These are phyloP conservation scores for Phialocephala subalpina DNA, from an alignment of 2,329 filamentous ascomycete genomes.

Conservation along the genomic window DNA sequence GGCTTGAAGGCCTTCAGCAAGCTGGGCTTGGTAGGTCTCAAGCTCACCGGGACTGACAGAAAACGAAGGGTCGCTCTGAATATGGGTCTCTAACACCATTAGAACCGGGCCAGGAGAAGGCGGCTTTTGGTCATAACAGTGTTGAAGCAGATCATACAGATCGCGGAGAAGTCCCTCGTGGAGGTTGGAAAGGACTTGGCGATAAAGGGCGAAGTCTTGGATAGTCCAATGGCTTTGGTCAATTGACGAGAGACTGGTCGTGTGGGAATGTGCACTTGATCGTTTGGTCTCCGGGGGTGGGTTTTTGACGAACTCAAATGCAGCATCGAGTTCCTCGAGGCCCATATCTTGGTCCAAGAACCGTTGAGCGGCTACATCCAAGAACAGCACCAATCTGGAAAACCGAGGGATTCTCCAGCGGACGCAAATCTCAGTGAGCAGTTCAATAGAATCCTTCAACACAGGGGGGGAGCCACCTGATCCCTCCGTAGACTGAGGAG, in stretches of 20 bases:
- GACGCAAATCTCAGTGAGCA: constrained; percentile 84
- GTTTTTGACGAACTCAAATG: constrained; percentile 84
- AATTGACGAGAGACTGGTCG: constrained; percentile 59
- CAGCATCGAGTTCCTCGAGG: constrained; percentile 81
- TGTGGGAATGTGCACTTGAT: constrained; percentile 41
- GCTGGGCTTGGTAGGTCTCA: constrained; percentile 74
- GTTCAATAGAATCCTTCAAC: constrained; percentile 82
- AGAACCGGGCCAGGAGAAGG: constrained; percentile 82
- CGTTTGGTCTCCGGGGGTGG: constrained; percentile 69
- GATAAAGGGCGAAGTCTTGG: constrained; percentile 74
- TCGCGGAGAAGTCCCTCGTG: constrained; percentile 87
- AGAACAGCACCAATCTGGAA: constrained; percentile 79
- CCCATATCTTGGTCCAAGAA: constrained; percentile 85
- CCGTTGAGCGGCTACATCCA: constrained; percentile 87
- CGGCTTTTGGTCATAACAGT: constrained; percentile 88
- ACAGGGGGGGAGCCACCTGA: constrained; percentile 53
- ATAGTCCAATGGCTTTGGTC: constrained; percentile 72
- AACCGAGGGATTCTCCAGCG: constrained; percentile 91
- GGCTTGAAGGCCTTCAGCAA: constrained; percentile 75
- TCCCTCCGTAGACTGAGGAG: constrained; percentile 55
- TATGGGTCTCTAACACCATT: constrained; percentile 80
- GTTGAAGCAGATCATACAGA: constrained; percentile 85
- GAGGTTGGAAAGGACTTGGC: constrained; percentile 75
- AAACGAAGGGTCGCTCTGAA: constrained; percentile 81
- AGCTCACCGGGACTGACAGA: constrained; percentile 73